Evolutionary conservation across 106 monocot species (phyloP), one percentile per base, ranked within the genome.

Genomic region (Cymbidium sinense): DNA sequence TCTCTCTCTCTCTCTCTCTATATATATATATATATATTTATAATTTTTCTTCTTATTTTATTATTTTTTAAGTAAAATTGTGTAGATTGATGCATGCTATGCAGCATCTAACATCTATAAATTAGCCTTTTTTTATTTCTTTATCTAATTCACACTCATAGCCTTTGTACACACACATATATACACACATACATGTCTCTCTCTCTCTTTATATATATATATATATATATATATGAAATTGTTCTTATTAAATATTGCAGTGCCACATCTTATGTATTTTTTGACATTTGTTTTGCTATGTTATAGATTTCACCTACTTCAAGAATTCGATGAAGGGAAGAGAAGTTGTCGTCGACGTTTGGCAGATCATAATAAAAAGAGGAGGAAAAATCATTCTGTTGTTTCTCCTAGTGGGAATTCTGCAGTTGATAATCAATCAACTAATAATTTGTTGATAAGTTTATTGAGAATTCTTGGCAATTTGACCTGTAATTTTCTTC

Each of bases 281-380:
- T 69, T 69, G 69, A 69, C 28, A 34, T 31, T 69, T 27, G 50
- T 47, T 25, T 50, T 29, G 41, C 11, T 50, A 18, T 30, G 27
- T 79, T 88, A 13, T 58, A 90, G 90, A 78, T 90, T 90, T 85
- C 90, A 90, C 58, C 86, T 83, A 67, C 87, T 90, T 37, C 80
- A 87, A 85, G 90, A 90, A 85, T 90, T 90, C 85, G 90, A 90
- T 81, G 90, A 90, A 33, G 87, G 81, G 17, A 90, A 87, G 52
- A 86, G 87, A 82, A 90, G 90, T 55, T 90, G 90, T 30, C 85
- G 90, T 3, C 82, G 87, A 12, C 82, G 90, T 41, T 82, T 90
- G 78, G 84, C 85, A 47, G 90, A 87, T 0, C 90, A 90, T 58
- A 90, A 90, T 78, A 82, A 27, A 21, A 74, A 85, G 21, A 82